Evolutionary conservation across 352 stramenopile genomes (phyloP).

Genomic region (Thraustotheca clavata): DNA sequence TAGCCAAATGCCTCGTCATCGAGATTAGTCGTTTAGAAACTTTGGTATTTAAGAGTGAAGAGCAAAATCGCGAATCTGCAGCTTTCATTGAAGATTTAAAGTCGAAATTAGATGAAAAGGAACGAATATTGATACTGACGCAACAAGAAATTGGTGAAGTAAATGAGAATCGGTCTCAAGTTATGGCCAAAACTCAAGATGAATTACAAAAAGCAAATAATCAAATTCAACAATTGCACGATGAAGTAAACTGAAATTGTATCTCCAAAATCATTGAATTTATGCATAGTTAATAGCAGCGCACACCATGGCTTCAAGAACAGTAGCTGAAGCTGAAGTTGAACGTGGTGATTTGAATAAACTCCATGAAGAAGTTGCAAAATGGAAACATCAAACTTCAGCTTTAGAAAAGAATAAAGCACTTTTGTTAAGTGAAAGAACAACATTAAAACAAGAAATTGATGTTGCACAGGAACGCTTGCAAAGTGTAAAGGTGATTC

Average conservation of each 20-base stretch:
- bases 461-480: conserved; percentile 30
- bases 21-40: no score
- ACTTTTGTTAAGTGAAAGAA: conserved; percentile 34
- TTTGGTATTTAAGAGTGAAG: no score
- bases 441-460: conserved; percentile 31
- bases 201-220: conserved; percentile 27
- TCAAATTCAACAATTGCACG: conserved; percentile 37
- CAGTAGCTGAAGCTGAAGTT: conserved; percentile 31
- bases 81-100: no score
- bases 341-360: conserved; percentile 32
- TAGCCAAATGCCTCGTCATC: conserved; percentile 20
- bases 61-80: no score
- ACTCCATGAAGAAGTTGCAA: conserved; percentile 41
- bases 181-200: no score
- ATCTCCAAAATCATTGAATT: background rate
- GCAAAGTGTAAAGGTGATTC: conserved; percentile 28
- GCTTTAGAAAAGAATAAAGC: conserved; percentile 36
- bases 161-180: no score
- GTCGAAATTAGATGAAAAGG: background rate
- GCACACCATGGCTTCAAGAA: conserved; percentile 33
- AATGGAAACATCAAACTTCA: conserved; percentile 46
- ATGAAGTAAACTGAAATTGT: background rate
- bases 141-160: conserved; percentile 29
- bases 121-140: conserved; percentile 25
- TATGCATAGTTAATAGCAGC: conserved; percentile 17